A percentile compares a stretch with the other conserved stretches of the same genome.
These are phyloP conservation scores for Lasiosphaeria ovina DNA, from an alignment of 495 filamentous ascomycete species.

Conservation along the genomic window DNA sequence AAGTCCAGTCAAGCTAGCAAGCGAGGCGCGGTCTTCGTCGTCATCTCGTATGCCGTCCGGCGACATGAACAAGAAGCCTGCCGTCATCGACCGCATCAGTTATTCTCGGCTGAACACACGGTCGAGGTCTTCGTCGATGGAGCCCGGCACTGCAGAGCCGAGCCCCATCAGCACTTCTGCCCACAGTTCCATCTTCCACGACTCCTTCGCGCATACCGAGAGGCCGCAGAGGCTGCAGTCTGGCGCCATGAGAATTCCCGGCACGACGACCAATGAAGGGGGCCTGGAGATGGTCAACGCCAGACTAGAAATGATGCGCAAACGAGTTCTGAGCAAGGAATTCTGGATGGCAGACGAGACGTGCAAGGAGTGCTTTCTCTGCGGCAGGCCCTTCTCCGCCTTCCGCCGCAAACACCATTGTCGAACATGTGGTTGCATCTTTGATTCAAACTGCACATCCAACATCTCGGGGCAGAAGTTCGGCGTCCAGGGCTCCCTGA, in stretches of 20 bases:
- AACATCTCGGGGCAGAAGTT: conserved; percentile 82
- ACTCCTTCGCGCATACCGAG: conserved; percentile 46
- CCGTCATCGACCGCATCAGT: conserved; percentile 54
- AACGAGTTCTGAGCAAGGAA: conserved; percentile 83
- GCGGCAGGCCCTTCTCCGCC: conserved; percentile 83
- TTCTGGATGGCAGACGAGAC: conserved; percentile 99
- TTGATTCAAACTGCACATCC: conserved; percentile 93
- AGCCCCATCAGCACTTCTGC: conserved; percentile 54
- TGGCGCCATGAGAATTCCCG: conserved; percentile 49
- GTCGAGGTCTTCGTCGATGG: conserved; percentile 64
- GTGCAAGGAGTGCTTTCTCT: conserved; percentile 95
- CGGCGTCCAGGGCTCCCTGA: conserved; percentile 78
- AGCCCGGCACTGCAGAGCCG: conserved; percentile 50
- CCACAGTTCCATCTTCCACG: conserved; percentile 53
- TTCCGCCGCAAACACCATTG: conserved; percentile 98
- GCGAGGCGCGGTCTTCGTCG: conserved; percentile 31
- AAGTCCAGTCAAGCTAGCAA: conserved; percentile 40
- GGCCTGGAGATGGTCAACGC: conserved; percentile 60
- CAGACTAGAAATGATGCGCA: conserved; percentile 66
- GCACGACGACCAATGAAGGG: conserved; percentile 54
- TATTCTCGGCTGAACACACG: conserved; percentile 48
- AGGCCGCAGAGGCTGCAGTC: conserved; percentile 42
- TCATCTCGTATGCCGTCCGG: conserved; percentile 23
- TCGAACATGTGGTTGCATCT: conserved; percentile 91
- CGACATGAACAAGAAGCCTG: conserved; percentile 37